Evolutionary conservation across 2,329 filamentous ascomycete genomes (phyloP), one percentile per base, ranked within the genome.

Genomic region (Pseudocercospora fuligena): DNA sequence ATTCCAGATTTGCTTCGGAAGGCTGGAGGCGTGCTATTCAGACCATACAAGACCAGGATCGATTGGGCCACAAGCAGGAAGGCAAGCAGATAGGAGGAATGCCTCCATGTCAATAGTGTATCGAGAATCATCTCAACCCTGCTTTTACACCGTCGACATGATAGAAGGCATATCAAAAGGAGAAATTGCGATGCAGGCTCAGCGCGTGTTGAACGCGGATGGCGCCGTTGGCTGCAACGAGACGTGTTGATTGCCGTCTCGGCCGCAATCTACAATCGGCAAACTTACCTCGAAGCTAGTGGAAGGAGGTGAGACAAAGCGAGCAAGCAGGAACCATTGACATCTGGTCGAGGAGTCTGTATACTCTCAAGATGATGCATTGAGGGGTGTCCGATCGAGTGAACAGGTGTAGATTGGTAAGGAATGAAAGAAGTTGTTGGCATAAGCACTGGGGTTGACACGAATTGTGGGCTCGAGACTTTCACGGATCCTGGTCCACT

Each of bases 51-150:
- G 23, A 56, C 27, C 21, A 56, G 51, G 11, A 56, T 27, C 23
- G 51, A 56, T 27, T 56, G 51, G 25, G 51, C 16, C 23, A 56
- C 23, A 14, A 56, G 27, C 23, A 56, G 51, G 27, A 56, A 56
- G 23, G 51, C 25, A 9, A 56, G 27, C 2, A 56, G 27, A 19
- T 56, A 56, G 51, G 51, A 12, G 7, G 25, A 29, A 12, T 19
- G 27, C 27, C 27, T 31, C 51, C 51, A 56, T 56, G 27, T 56
- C 51, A 56, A n/a, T 31, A 31, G 7, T 12, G 2, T 56, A 2
- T 29, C 27, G 51, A 56, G 27, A 5, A 19, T 14, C 51, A 56
- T 56, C 12, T 21, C 47, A 14, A 9, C 23, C 14, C 7, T 19
- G 19, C 21, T 5, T 14, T 27, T 14, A 8, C 47, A 51, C 21